Percentiles rank a stretch among this genome's conserved stretches.
These are phyloP conservation scores for Penicillium verrucosum DNA, from an alignment of 2,329 filamentous ascomycete genomes.

Conservation along the genomic window DNA sequence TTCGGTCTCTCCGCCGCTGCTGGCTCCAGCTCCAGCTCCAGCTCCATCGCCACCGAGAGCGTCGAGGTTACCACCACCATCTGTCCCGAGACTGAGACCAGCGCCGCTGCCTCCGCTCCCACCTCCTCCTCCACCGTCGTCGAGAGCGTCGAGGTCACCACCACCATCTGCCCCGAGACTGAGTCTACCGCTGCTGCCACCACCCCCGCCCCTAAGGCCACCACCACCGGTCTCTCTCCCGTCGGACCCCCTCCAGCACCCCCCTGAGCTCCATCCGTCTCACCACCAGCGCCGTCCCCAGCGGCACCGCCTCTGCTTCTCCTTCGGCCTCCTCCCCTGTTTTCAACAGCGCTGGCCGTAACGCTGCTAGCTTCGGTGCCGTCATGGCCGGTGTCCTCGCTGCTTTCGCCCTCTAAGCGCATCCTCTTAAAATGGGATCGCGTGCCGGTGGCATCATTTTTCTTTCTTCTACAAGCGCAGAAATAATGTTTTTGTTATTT, in stretches of 20 bases:
- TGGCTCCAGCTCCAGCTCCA: slow-evolving; percentile 3
- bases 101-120: not conserved
- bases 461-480: slow-evolving; percentile 1
- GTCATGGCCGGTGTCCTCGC: slow-evolving; percentile 35
- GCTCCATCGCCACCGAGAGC: slow-evolving; percentile 6
- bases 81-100: not conserved
- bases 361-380: slow-evolving; percentile 35
- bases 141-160: slow-evolving; percentile 19
- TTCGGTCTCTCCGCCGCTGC: slow-evolving; percentile 52
- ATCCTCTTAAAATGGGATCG: not conserved
- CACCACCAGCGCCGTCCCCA: slow-evolving; percentile 2
- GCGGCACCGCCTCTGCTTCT: slow-evolving; percentile 8
- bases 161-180: slow-evolving; percentile 24
- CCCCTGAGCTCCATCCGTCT: slow-evolving; percentile 3
- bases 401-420: slow-evolving; percentile 35
- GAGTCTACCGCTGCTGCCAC: slow-evolving; percentile 12
- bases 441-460: not conserved
- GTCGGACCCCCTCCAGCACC: slow-evolving; percentile 8
- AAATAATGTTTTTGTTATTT: slow-evolving; percentile 5
- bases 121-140: slow-evolving; percentile 10
- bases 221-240: slow-evolving; percentile 5
- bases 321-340: slow-evolving; percentile 9
- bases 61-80: slow-evolving; percentile 6
- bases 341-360: slow-evolving; percentile 34
- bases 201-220: slow-evolving; percentile 6